Conservation (phyloP, 371 early-diverging fungal genomes). For the Syncephalastrum racemosum region DNA sequence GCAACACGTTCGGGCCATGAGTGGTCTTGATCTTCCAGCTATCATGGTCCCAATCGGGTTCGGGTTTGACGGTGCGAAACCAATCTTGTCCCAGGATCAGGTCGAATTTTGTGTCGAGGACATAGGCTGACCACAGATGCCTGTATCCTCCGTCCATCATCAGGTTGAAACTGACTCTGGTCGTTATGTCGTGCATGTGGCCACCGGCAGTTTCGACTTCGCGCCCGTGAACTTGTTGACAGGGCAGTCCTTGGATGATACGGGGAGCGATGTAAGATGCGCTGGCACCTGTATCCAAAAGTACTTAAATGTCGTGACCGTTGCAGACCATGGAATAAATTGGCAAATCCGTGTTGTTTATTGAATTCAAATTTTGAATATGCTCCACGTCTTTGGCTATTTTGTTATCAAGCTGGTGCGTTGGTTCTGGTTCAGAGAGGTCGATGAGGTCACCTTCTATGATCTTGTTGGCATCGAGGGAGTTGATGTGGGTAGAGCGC, state of each 20-base stretch:
- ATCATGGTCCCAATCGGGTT: constrained; percentile 8
- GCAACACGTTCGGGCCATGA: neutral
- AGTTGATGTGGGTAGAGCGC: too few relatives aligned
- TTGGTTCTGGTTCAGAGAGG: too few relatives aligned
- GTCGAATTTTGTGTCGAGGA: constrained; percentile 12
- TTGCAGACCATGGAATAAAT: constrained; percentile 4
- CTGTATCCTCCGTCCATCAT: neutral
- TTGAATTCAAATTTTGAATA: constrained; percentile 2
- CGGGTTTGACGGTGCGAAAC: constrained; percentile 2
- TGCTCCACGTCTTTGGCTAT: neutral
- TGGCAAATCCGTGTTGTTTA: constrained; percentile 1
- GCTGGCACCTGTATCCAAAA: constrained; percentile 10
- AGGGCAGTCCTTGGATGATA: too few relatives aligned
- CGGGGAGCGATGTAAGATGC: constrained; percentile 1
- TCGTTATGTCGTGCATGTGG: constrained; percentile 1
- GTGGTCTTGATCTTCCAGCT: constrained; percentile 4
- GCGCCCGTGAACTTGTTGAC: neutral
- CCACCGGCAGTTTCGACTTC: constrained; percentile 11
- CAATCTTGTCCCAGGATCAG: too few relatives aligned
- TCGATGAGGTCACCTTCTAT: too few relatives aligned
- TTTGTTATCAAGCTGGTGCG: too few relatives aligned
- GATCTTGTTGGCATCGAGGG: too few relatives aligned
- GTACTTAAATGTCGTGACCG: neutral
- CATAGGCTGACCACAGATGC: constrained; percentile 9
- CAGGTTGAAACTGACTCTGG: too few relatives aligned